Evolutionary conservation across 495 filamentous ascomycete genomes (phyloP).

Genomic region (Talaromyces stipitatus): DNA sequence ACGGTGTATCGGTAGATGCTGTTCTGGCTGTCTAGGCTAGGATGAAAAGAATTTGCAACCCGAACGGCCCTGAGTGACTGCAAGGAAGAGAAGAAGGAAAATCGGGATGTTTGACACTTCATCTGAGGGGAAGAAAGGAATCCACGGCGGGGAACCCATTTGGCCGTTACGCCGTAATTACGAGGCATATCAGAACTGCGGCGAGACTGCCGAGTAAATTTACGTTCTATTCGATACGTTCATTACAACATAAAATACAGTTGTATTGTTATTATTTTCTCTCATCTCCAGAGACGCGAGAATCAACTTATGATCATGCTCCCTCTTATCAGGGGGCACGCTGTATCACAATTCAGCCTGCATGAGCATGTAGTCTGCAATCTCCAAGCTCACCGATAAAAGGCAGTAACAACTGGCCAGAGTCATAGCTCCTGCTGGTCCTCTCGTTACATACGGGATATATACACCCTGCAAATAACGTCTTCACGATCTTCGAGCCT

Average conservation of each 20-base stretch:
- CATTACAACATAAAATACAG: not conserved
- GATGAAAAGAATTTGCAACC: not conserved
- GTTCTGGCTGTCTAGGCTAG: too few species aligned
- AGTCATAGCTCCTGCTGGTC: not conserved
- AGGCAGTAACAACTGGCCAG: not conserved
- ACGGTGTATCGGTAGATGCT: too few species aligned
- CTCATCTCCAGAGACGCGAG: not conserved
- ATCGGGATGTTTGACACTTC: not conserved
- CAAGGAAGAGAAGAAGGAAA: not conserved
- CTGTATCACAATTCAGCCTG: not conserved
- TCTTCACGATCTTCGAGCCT: not conserved
- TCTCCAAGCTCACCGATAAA: not conserved
- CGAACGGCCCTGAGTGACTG: not conserved
- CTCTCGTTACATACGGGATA: not conserved
- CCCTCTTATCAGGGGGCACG: not conserved
- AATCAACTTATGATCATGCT: not conserved
- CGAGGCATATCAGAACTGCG: not conserved
- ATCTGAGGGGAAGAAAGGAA: not conserved
- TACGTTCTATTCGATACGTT: not conserved
- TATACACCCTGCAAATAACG: not conserved
- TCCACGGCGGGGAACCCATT: not conserved
- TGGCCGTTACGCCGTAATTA: not conserved
- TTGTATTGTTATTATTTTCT: too few species aligned
- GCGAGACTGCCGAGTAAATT: not conserved
- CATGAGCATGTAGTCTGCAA: not conserved